Percentiles rank a stretch among this genome's conserved stretches.
Evolutionary conservation across 2,329 filamentous ascomycete genomes (phyloP).

Genomic region (Ophiostoma australiae): DNA sequence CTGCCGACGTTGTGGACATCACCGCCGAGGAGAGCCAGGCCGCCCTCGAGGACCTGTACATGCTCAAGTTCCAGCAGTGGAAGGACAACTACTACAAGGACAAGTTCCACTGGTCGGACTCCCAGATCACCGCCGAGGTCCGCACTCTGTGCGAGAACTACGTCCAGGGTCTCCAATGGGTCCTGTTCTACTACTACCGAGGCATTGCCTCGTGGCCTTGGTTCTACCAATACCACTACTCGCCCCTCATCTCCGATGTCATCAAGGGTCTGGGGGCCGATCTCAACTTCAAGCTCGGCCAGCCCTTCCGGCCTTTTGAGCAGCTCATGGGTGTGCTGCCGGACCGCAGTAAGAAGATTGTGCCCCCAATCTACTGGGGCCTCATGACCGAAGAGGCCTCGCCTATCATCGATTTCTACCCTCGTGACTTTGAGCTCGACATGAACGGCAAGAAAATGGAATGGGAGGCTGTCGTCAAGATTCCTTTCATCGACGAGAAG

Average conservation of each 20-base stretch:
- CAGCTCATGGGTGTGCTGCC: conserved; percentile 98
- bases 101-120: conserved; percentile 82
- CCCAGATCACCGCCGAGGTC: conserved; percentile 70
- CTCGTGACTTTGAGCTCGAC: conserved; percentile 91
- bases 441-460: conserved; percentile 99
- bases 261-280: conserved; percentile 80
- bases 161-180: conserved; percentile 95
- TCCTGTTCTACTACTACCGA: conserved; percentile 95
- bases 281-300: conserved; percentile 86
- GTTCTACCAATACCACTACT: conserved; percentile 96
- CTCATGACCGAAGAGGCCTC: conserved; percentile 89
- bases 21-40: conserved; percentile 73
- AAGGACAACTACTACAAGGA: conserved; percentile 88
- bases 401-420: conserved; percentile 97
- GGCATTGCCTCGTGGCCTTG: conserved; percentile 98
- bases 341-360: conserved; percentile 94
- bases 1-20: conserved; percentile 76
- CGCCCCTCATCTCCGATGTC: conserved; percentile 90
- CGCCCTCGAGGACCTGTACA: conserved; percentile 77
- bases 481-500: conserved; percentile 94
- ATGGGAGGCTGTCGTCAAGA: conserved; percentile 98
- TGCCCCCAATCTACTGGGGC: conserved; percentile 78
- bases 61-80: conserved; percentile 85
- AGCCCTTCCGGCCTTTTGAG: conserved; percentile 91
- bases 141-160: conserved; percentile 88